Evolutionary conservation across 139 green algal species (phyloP).

Genomic region (Micractinium sp.): DNA sequence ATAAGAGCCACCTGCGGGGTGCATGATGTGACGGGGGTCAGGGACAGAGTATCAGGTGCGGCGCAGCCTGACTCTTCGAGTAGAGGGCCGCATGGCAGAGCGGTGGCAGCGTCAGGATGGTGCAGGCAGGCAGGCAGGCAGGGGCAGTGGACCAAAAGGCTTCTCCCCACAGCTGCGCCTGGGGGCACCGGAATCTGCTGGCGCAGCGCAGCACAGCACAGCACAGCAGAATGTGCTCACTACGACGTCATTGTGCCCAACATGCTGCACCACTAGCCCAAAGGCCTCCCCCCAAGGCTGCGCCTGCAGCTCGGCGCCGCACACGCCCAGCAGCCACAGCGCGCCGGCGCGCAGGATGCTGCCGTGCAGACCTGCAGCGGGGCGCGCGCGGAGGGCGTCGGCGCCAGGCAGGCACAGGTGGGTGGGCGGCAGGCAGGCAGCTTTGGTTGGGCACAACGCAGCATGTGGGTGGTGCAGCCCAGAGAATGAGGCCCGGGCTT

Average conservation of each 20-base stretch:
- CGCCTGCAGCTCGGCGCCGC: conserved; percentile 62
- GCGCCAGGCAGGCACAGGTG: not conserved
- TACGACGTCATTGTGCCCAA: conserved; percentile 66
- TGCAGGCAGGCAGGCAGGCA: conserved; percentile 5
- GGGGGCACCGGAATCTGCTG: not conserved
- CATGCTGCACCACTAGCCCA: conserved; percentile 56
- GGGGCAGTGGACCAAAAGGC: no score
- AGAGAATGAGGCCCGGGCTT: no score
- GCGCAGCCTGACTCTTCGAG: no score
- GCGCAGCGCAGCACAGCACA: not conserved
- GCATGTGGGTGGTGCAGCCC: not conserved
- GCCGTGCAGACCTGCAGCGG: conserved; percentile 25
- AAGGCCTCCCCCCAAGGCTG: conserved; percentile 64
- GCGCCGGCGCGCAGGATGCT: conserved; percentile 66
- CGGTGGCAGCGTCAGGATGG: not conserved
- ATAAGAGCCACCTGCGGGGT: conserved; percentile 70
- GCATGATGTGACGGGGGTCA: no score
- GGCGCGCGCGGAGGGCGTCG: not conserved
- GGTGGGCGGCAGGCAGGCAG: no score
- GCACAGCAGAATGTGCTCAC: conserved; percentile 45
- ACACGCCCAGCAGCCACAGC: conserved; percentile 82
- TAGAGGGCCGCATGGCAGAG: not conserved
- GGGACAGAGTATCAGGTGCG: no score
- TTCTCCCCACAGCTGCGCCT: not conserved
- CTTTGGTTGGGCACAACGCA: no score